A percentile compares a stretch with the other conserved stretches of the same genome.
phyloP scores from a whole-genome alignment of 371 early-diverging fungal genomes.

The Mortierella sp. region DNA sequence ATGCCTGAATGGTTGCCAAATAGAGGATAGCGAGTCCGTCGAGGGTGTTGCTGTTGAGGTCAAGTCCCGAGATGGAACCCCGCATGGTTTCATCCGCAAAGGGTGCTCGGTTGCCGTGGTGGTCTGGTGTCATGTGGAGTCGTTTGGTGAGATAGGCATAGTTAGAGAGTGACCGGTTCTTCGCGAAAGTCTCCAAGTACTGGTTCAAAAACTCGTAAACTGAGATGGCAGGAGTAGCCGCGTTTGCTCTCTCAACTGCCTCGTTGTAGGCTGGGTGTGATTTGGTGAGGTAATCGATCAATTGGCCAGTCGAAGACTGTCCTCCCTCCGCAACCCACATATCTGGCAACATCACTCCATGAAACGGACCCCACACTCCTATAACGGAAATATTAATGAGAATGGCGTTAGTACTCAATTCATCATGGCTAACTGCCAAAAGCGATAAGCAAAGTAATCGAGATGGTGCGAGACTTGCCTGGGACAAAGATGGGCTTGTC shows the following conservation, averaged over 20 bases:
- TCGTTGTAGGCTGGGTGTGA: slow-evolving; percentile 68
- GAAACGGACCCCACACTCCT: slow-evolving; percentile 71
- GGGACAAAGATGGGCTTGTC: slow-evolving; percentile 69
- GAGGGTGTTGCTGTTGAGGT: slow-evolving; percentile 65
- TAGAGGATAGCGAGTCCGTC: slow-evolving; percentile 73
- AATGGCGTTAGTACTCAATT: background rate
- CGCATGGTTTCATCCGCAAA: slow-evolving; percentile 76
- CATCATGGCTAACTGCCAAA: background rate
- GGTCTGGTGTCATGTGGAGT: slow-evolving; percentile 81
- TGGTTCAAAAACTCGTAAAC: slow-evolving; percentile 68
- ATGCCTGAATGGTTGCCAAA: slow-evolving; percentile 73
- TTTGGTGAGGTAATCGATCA: slow-evolving; percentile 73
- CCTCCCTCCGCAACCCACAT: slow-evolving; percentile 82
- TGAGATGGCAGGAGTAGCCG: slow-evolving; percentile 37
- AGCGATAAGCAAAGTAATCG: background rate
- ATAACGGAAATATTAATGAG: background rate
- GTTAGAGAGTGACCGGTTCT: slow-evolving; percentile 41
- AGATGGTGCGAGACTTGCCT: slow-evolving; percentile 53
- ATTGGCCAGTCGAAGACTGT: slow-evolving; percentile 79
- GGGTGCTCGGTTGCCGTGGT: slow-evolving; percentile 85
- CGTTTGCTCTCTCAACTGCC: slow-evolving; percentile 44
- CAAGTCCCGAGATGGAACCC: slow-evolving; percentile 73
- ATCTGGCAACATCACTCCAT: slow-evolving; percentile 71
- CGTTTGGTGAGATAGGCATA: slow-evolving; percentile 63
- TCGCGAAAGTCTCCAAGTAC: slow-evolving; percentile 56